These are phyloP conservation scores for Pseudogymnoascus sp. DNA, from an alignment of 2,329 filamentous ascomycete species.

Conservation along the genomic window DNA sequence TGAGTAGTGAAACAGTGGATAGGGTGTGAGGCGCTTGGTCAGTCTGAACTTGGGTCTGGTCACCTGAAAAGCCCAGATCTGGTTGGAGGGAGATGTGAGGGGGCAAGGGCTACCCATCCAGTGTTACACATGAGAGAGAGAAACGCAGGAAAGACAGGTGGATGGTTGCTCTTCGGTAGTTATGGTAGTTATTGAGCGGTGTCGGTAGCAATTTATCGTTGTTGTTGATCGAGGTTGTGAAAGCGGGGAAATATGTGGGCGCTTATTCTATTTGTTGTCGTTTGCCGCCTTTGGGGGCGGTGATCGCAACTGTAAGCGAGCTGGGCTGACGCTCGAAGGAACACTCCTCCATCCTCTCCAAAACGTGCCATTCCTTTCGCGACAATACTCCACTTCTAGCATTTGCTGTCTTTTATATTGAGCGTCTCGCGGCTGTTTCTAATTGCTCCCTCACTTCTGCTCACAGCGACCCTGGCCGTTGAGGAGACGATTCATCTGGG, in stretches of 20 bases:
- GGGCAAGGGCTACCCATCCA: background rate
- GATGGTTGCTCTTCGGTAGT: background rate
- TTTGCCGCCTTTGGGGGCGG: background rate
- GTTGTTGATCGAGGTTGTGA: background rate
- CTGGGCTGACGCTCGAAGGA: background rate
- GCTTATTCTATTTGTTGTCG: background rate
- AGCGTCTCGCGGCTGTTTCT: background rate
- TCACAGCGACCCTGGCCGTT: background rate
- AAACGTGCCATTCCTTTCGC: background rate
- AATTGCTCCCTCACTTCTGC: background rate
- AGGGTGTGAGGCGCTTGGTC: conserved; percentile 4
- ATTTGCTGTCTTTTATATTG: background rate
- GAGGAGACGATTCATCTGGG: background rate
- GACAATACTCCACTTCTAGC: background rate
- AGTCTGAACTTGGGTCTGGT: background rate
- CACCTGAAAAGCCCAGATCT: background rate
- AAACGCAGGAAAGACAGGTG: background rate
- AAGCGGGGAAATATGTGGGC: conserved; percentile 3
- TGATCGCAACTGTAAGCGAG: background rate
- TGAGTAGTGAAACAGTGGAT: background rate
- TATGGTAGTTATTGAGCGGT: background rate
- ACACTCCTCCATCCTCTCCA: background rate
- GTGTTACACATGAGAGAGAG: background rate
- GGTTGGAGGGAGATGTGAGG: background rate
- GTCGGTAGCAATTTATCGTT: background rate